These are phyloP conservation scores for Lecanicillium sp. DNA, from an alignment of 2,329 filamentous ascomycete genomes.

Conservation along the genomic window DNA sequence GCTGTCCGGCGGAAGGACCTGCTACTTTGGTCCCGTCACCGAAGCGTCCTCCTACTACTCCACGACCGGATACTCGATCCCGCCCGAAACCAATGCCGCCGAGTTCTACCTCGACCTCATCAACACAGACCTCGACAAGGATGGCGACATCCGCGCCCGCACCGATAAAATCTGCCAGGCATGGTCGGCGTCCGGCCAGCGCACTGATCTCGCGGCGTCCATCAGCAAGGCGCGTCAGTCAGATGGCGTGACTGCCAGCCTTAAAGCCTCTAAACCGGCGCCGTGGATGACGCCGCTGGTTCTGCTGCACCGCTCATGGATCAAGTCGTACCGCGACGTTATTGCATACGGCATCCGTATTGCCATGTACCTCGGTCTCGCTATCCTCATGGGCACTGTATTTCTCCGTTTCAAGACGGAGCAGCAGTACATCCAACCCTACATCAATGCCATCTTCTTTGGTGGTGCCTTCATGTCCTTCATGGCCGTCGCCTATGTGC, in stretches of 20 bases:
- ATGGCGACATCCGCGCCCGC: conserved; percentile 39
- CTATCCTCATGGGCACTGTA: conserved; percentile 83
- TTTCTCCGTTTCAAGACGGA: conserved; percentile 66
- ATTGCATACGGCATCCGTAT: conserved; percentile 78
- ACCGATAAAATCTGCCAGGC: conserved; percentile 22
- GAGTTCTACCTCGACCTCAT: conserved; percentile 74
- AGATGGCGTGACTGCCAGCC: conserved; percentile 19
- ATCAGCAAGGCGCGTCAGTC: not conserved
- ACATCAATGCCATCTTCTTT: conserved; percentile 78
- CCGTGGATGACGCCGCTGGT: conserved; percentile 49
- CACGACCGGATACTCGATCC: conserved; percentile 54
- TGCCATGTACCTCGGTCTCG: conserved; percentile 70
- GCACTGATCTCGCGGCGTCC: not conserved
- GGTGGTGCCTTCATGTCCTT: conserved; percentile 71
- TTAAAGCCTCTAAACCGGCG: conserved; percentile 34
- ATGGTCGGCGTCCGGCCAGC: conserved; percentile 21
- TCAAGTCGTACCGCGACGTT: conserved; percentile 80
- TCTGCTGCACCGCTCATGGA: conserved; percentile 69
- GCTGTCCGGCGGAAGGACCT: conserved; percentile 62
- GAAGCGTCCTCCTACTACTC: conserved; percentile 59
- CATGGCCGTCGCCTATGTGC: conserved; percentile 81
- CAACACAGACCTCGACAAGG: conserved; percentile 65
- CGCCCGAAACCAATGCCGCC: conserved; percentile 68
- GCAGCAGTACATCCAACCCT: conserved; percentile 71
- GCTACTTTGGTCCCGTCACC: conserved; percentile 63